Evolutionary conservation across 2,329 filamentous ascomycete species (phyloP).

Genomic region (Epichloe scottii): DNA sequence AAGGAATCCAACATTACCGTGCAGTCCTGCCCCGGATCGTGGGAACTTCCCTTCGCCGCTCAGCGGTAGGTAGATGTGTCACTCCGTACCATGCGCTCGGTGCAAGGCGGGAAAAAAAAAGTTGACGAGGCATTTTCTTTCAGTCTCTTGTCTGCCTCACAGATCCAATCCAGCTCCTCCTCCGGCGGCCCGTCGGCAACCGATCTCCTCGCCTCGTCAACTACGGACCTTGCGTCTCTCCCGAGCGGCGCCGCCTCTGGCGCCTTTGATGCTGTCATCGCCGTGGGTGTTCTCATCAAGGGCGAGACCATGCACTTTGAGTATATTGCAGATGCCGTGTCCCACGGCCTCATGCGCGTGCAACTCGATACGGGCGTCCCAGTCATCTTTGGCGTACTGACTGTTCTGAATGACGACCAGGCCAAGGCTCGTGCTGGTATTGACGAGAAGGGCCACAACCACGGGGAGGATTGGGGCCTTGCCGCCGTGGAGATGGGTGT

Average conservation of each 20-base stretch:
- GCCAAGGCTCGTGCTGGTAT: slow-evolving; percentile 75
- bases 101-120: too few species aligned
- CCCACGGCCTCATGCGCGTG: slow-evolving; percentile 86
- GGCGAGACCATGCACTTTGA: slow-evolving; percentile 99
- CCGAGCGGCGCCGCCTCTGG: slow-evolving; percentile 30
- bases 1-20: slow-evolving; percentile 77
- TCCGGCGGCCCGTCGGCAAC: slow-evolving; percentile 52
- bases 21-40: slow-evolving; percentile 84
- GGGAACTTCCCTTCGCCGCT: slow-evolving; percentile 85
- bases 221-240: slow-evolving; percentile 51
- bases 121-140: not conserved
- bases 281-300: slow-evolving; percentile 94
- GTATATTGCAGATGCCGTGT: slow-evolving; percentile 88
- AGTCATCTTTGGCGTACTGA: slow-evolving; percentile 85
- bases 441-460: slow-evolving; percentile 60
- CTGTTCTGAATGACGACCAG: slow-evolving; percentile 79
- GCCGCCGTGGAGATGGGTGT: slow-evolving; percentile 89
- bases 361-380: slow-evolving; percentile 82
- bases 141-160: slow-evolving; percentile 77
- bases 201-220: slow-evolving; percentile 59
- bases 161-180: slow-evolving; percentile 62
- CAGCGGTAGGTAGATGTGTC: slow-evolving; percentile 47
- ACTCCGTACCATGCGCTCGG: too few species aligned
- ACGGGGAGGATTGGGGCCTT: slow-evolving; percentile 91
- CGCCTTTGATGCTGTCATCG: slow-evolving; percentile 87